Evolutionary conservation across 2,329 filamentous ascomycete genomes (phyloP).

Genomic region (Hypoxylon sp.): DNA sequence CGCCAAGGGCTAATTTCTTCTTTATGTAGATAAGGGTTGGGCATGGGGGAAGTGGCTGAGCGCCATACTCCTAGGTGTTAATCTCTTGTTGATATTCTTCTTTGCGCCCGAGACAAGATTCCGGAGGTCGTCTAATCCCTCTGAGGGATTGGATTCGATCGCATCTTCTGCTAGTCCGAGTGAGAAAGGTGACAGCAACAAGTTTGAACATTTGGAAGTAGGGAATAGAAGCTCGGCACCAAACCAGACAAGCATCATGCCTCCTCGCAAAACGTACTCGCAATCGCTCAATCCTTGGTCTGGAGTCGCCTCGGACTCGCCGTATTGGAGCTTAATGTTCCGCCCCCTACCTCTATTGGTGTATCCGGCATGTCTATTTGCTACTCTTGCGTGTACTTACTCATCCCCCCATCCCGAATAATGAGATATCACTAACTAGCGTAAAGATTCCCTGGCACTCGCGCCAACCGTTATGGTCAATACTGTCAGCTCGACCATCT

Average conservation of each 20-base stretch:
- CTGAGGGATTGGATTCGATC: constrained; percentile 1
- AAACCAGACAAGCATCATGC: neutral
- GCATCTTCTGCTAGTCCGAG: constrained; percentile 4
- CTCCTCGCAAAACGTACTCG: constrained; percentile 18
- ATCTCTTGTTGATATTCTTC: constrained; percentile 30
- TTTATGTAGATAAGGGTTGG: constrained; percentile 15
- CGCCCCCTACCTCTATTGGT: constrained; percentile 26
- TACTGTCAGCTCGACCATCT: constrained; percentile 20
- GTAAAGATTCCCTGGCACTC: constrained; percentile 25
- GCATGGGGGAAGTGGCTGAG: constrained; percentile 34
- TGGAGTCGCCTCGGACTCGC: constrained; percentile 8
- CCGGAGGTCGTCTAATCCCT: constrained; percentile 1
- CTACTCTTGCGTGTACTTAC: constrained; percentile 21
- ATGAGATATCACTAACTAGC: constrained; percentile 6
- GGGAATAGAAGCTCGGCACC: neutral
- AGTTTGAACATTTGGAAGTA: constrained; percentile 13
- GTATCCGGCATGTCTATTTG: constrained; percentile 30
- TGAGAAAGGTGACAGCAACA: constrained; percentile 6
- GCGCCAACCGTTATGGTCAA: constrained; percentile 35
- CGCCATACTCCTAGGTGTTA: constrained; percentile 25
- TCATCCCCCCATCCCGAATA: neutral
- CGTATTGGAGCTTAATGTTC: constrained; percentile 23
- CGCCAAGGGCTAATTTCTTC: neutral
- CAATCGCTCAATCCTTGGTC: constrained; percentile 27
- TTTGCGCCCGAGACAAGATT: constrained; percentile 35